Evolutionary conservation across 2,329 filamentous ascomycete genomes (phyloP), one percentile per base, ranked within the genome.

Genomic region (Rutstroemia sp.): DNA sequence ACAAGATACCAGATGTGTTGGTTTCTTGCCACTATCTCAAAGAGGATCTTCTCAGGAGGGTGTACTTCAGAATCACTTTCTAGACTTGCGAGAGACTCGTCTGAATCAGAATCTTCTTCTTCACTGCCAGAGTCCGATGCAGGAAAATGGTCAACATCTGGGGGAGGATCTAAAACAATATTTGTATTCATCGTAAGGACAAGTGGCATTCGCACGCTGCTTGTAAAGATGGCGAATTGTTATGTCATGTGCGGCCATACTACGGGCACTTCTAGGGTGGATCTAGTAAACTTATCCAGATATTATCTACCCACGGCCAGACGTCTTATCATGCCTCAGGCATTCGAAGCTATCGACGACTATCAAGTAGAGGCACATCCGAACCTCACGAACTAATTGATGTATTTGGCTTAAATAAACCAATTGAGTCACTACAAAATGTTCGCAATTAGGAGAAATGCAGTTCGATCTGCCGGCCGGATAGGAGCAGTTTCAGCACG

Each of bases 401-500:
- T 34, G 30, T 34, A 34, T 12, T 9, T 34, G 30, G 30, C 30
- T 34, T 34, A 34, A 34, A 34, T 34, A 34, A 19, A 14, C 48
- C 66, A 68, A 66, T 68, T 66, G 63, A 66, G 62, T 58, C 55
- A 63, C 63, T 62, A 59, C 61, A 69, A 45, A 54, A 70, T 70
- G 68, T 62, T 67, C 58, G 58, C 65, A 56, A 52, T 68, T 48
- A 61, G 66, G 62, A 62, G 64, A 63, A 68, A 67, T 59, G 66
- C 67, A 62, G 63, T 64, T 21, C 62, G 64, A 61, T 61, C 63
- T 62, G 64, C 61, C 21, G 62, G 57, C 34, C 62, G 61, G 41
- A 48, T 67, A 48, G 59, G 61, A 53, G 52, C 56, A 60, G 57
- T 59, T 52, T 49, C 58, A 21, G 37, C 54, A 23, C 59, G 58